Evolutionary conservation across 805 yeast genomes (phyloP), one percentile per base, ranked within the genome.

Genomic region (Pichia pseudocactophila): DNA sequence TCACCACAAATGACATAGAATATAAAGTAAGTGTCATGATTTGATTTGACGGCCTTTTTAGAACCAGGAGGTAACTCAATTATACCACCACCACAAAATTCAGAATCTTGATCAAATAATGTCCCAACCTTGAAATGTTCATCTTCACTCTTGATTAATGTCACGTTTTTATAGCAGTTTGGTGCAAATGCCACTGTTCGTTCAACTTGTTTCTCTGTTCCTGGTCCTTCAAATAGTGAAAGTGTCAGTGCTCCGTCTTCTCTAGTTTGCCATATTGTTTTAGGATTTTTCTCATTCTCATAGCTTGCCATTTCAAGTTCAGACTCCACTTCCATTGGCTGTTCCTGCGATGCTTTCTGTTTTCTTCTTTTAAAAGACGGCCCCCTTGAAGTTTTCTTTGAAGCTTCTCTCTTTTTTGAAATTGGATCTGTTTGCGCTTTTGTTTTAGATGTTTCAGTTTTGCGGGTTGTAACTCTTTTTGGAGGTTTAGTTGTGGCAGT

Each of bases 1-100:
- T 71, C 51, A 0, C 97, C 97, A 32, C 70, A 65, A 4, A 82
- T 71, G 34, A 88, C 87, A 56, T 78, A 82, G 56, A 88, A 88
- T 22, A 80, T 77, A 52, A 82, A 79, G 49, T 80, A 73, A 2
- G 84, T 79, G 43, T 77, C 78, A 26, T 77, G 80, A 18, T 89
- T 75, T 20, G 74, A 64, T 48, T 76, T 74, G 45, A 71, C 61
- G 35, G 79, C 73, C 55, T 83, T 85, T 39, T 71, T 66, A 0
- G 82, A 80, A 8, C 72, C 73, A 1, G 65, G 57, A 0, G 90
- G 88, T 26, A 86, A 63, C 44, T 76, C 77, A 44, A 85, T 65
- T 52, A 83, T 66, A 3, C 95, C 96, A 26, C 82, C 76, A 1
- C 90, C 94, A 42, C 80, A 73, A 46, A 71, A 72, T 40, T 76